These are phyloP conservation scores for Pyricularia grisea DNA, from an alignment of 2,329 filamentous ascomycete species.

Conservation along the genomic window DNA sequence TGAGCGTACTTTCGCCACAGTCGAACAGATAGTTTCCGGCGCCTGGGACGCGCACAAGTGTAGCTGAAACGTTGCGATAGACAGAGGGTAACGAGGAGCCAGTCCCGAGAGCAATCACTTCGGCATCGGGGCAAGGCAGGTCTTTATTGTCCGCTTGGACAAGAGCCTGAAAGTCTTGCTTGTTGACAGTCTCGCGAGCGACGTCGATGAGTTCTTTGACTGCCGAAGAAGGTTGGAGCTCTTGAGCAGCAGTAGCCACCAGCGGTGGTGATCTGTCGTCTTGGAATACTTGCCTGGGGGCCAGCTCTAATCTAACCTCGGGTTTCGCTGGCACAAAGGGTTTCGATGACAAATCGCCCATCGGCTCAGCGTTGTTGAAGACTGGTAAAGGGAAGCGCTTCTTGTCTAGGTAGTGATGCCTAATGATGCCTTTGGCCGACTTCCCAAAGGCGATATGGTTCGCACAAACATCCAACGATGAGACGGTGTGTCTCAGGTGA, in stretches of 20 bases:
- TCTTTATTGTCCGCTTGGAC: conserved; percentile 45
- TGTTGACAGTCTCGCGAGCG: conserved; percentile 31
- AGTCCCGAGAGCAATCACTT: conserved; percentile 82
- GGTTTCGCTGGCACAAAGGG: conserved; percentile 22
- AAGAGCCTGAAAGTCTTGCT: conserved; percentile 35
- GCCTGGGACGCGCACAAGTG: conserved; percentile 73
- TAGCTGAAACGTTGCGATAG: conserved; percentile 90
- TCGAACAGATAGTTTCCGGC: conserved; percentile 87
- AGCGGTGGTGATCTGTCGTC: conserved; percentile 35
- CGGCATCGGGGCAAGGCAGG: conserved; percentile 65
- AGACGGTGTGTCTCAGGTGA: conserved; percentile 64
- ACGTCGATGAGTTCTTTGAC: conserved; percentile 43
- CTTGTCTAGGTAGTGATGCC: conserved; percentile 63
- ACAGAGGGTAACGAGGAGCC: conserved; percentile 86
- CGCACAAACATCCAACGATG: conserved; percentile 62
- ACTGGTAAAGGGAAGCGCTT: conserved; percentile 63
- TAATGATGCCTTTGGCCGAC: conserved; percentile 54
- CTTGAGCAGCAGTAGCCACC: conserved; percentile 30
- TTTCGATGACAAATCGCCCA: background rate
- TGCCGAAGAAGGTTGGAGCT: conserved; percentile 8
- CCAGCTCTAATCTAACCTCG: conserved; percentile 35
- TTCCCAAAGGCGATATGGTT: conserved; percentile 67
- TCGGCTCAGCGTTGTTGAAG: conserved; percentile 40
- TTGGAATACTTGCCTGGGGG: conserved; percentile 35
- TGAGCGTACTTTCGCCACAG: conserved; percentile 84